These are phyloP conservation scores for Tetrapyrgos nigripes DNA, from an alignment of 1,284 basidiomycete species.

Conservation along the genomic window DNA sequence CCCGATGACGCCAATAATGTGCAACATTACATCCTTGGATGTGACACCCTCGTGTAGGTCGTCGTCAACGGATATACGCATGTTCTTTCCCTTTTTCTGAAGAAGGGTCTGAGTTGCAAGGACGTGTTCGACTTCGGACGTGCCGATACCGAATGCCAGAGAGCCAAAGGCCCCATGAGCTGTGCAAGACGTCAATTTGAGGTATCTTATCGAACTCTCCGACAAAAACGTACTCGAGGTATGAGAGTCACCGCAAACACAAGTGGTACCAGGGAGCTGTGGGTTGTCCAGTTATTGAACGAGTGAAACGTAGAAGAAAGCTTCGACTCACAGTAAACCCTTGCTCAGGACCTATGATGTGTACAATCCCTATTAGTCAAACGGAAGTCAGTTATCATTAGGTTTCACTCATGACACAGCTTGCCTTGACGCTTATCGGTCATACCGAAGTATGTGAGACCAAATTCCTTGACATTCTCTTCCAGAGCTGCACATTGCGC, in stretches of 20 bases:
- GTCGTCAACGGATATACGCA: constrained; percentile 94
- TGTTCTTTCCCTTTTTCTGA: constrained; percentile 94
- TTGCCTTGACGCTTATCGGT: constrained; percentile 88
- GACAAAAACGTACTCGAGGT: constrained; percentile 73
- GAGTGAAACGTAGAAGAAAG: neutral
- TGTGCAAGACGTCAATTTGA: constrained; percentile 32
- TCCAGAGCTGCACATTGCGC: constrained; percentile 93
- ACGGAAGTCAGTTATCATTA: neutral
- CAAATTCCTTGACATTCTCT: constrained; percentile 95
- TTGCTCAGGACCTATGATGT: constrained; percentile 96
- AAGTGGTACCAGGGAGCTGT: constrained; percentile 92
- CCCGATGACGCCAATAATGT: constrained; percentile 94
- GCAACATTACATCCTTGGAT: constrained; percentile 94
- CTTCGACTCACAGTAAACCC: constrained; percentile 80
- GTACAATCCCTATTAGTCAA: constrained; percentile 81
- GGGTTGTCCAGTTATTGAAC: neutral
- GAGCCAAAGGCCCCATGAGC: constrained; percentile 97
- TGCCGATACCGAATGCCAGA: constrained; percentile 95
- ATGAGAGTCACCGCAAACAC: constrained; percentile 96
- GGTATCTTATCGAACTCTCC: neutral
- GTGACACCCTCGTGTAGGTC: constrained; percentile 87
- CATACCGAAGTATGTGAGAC: constrained; percentile 95
- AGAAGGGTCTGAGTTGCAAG: constrained; percentile 94
- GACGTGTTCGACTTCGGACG: constrained; percentile 97
- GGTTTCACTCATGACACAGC: constrained; percentile 7